Evolutionary conservation across 768 basidiomycete genomes (phyloP).

Genomic region (Trichaptum fuscoviolaceum): DNA sequence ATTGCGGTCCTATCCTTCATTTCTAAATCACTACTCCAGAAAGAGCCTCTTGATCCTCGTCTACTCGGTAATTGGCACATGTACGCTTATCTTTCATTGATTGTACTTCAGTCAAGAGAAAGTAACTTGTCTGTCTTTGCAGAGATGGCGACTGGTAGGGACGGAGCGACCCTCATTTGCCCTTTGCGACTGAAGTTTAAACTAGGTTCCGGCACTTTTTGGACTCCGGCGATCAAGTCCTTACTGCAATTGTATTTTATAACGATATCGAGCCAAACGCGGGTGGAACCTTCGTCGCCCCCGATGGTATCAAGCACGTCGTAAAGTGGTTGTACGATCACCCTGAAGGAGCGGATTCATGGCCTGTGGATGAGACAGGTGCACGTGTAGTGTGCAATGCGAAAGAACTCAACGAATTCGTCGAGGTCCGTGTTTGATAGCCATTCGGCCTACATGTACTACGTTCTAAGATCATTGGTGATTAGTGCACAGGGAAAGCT

Average conservation of each 20-base stretch:
- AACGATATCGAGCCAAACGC: constrained; percentile 49
- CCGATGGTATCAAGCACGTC: constrained; percentile 47
- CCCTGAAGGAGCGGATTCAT: constrained; percentile 37
- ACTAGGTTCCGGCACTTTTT: constrained; percentile 48
- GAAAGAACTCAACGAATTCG: constrained; percentile 36
- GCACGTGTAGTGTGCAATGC: constrained; percentile 16
- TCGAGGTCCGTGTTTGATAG: constrained; percentile 31
- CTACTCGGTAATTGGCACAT: constrained; percentile 62
- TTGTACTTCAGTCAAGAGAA: neutral
- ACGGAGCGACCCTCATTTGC: too few relatives aligned
- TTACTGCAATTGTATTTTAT: constrained; percentile 58
- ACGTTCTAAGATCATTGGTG: too few relatives aligned
- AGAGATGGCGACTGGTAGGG: constrained; percentile 25
- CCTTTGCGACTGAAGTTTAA: neutral
- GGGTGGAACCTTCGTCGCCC: constrained; percentile 56
- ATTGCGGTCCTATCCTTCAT: neutral
- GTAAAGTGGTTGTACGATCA: constrained; percentile 47
- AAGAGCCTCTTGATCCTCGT: constrained; percentile 29
- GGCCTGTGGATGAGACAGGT: constrained; percentile 18
- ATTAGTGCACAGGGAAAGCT: constrained; percentile 42
- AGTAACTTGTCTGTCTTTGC: neutral
- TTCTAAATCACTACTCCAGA: neutral
- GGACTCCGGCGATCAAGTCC: constrained; percentile 60
- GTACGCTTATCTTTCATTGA: constrained; percentile 35
- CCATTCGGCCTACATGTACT: too few relatives aligned